A percentile compares a stretch with the other conserved stretches of the same genome.
Conservation (phyloP, 148 eudicot species). For the Vaccinium myrtillus region DNA sequence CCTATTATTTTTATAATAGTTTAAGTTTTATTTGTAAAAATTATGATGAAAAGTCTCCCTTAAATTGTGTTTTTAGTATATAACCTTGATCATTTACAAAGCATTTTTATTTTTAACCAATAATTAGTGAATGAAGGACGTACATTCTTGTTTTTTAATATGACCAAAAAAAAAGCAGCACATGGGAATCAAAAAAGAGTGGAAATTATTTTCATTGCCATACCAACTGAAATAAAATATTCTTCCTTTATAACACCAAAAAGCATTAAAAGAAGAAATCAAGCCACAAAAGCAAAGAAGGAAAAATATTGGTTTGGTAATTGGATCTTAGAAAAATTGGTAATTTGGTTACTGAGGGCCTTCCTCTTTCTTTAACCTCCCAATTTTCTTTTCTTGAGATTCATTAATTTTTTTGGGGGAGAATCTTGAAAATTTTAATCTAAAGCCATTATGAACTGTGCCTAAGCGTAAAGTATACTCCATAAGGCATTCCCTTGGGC, state of each 20-base stretch:
- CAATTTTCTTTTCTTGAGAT: neutral
- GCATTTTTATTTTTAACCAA: neutral
- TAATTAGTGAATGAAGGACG: neutral
- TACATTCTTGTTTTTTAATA: neutral
- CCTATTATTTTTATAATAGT: no score
- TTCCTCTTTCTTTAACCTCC: conserved; percentile 5
- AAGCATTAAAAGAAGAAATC: neutral
- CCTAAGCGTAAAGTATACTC: neutral
- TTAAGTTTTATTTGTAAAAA: no score
- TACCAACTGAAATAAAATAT: neutral
- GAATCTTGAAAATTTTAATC: neutral
- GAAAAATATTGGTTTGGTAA: neutral
- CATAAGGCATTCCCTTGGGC: neutral
- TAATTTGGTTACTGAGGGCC: neutral
- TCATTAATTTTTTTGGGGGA: neutral
- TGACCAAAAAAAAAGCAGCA: neutral
- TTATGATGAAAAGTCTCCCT: no score
- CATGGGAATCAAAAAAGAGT: neutral
- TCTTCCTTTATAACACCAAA: neutral
- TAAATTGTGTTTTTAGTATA: no score
- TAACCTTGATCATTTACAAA: neutral
- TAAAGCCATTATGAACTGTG: neutral
- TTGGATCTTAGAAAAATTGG: neutral
- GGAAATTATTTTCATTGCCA: neutral
- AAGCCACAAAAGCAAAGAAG: neutral